Evolutionary conservation across 208 protist species (phyloP), one percentile per base, ranked within the genome.

Genomic region (Porcisia deanei): DNA sequence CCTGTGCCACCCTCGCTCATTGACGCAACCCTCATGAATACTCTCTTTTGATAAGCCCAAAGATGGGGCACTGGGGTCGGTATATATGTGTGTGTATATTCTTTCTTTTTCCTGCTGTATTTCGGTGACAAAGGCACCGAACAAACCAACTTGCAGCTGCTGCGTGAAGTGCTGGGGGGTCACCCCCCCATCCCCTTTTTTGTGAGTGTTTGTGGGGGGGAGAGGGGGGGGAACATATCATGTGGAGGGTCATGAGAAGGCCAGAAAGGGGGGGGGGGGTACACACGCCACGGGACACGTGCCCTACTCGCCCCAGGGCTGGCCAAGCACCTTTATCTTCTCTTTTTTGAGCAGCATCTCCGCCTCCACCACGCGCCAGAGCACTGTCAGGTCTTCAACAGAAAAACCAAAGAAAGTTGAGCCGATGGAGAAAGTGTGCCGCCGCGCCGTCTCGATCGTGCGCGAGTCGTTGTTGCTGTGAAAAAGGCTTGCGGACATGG

Each of bases 401-500:
- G 83, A 22, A 8, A 92, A 30, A 18, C 85, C 88, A 60, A 94
- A 92, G 39, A 83, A 43, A 0, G 49, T 22, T 1, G 69, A 61
- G 43, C 83, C 84, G n/a, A 96, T 77, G 52, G 20, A 43, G 49
- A 88, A 88, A 2, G 90, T 76, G 45, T 81, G 87, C 34, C 79
- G 76, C 52, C 82, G 80, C 18, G 83, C 73, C 65, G 80, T 79
- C 72, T 88, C 77, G 41, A 89, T 72, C 54, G 66, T 54, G 58
- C 73, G 64, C 14, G 86, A 64, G 75, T 94, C 85, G 60, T 72
- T 65, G 63, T 81, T 79, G 64, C 81, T 74, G 76, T 94, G 84
- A 70, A 93, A 96, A 20, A 85, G 78, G 43, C 85, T 82, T 7
- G 93, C 93, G 2, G 81, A 80, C 88, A 95, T 94, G 10, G 91